Conservation (phyloP, 768 basidiomycete genomes). For the Tephrocybe sp. region DNA sequence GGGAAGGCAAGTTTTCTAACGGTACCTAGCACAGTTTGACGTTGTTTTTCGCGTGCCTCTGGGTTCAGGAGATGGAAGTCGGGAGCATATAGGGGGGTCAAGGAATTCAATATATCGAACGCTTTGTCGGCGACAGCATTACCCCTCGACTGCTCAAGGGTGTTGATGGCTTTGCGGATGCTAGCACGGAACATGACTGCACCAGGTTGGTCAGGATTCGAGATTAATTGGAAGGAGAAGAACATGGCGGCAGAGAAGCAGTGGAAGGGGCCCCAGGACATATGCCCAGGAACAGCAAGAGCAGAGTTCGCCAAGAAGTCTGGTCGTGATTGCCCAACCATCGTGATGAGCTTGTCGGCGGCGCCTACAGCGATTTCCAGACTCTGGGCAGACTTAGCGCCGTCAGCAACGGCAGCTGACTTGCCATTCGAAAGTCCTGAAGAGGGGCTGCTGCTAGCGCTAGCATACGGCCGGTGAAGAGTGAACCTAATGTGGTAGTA, state of each 20-base stretch:
- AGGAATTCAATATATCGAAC: conserved; percentile 63
- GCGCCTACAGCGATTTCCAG: conserved; percentile 73
- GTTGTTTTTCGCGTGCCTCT: conserved; percentile 57
- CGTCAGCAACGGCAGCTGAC: conserved; percentile 32
- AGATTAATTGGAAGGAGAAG: conserved; percentile 85
- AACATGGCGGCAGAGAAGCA: conserved; percentile 87
- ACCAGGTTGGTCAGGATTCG: conserved; percentile 76
- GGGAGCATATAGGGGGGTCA: conserved; percentile 70
- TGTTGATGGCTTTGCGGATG: conserved; percentile 65
- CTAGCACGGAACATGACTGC: conserved; percentile 74
- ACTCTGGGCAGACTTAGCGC: conserved; percentile 50
- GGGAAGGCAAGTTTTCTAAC: conserved; percentile 80
- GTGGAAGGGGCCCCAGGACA: conserved; percentile 83
- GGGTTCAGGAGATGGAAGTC: conserved; percentile 51
- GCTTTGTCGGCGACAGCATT: conserved; percentile 73
- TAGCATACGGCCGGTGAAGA: conserved; percentile 76
- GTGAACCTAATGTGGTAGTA: conserved; percentile 84
- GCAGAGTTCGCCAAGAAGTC: conserved; percentile 71
- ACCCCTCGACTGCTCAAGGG: conserved; percentile 64
- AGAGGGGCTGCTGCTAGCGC: conserved; percentile 27
- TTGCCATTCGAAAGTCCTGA: conserved; percentile 18
- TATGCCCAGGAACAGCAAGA: conserved; percentile 74
- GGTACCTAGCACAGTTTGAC: conserved; percentile 56
- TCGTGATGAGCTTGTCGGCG: conserved; percentile 75
- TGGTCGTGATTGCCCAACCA: conserved; percentile 72